Evolutionary conservation across 352 stramenopile species (phyloP), one percentile per base, ranked within the genome.

Genomic region (Pythium dissotocum): DNA sequence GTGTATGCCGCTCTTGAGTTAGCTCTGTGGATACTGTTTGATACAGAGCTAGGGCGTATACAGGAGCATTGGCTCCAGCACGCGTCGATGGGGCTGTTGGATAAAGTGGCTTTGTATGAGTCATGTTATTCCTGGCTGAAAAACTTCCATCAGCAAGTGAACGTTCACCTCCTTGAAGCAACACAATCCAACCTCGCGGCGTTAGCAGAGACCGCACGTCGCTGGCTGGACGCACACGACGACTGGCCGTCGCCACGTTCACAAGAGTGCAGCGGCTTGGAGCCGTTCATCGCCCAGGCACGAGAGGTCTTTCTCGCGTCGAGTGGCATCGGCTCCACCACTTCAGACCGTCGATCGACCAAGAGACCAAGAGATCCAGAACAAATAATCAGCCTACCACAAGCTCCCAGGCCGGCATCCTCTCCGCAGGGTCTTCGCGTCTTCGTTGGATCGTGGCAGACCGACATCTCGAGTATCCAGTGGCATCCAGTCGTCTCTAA

Each of bases 221-320:
- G 8, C 12, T 40, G 30, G 24, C 42, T 46, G 13, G 36, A 10
- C 36, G n/a, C 38, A 21, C 46, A 44, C 52, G 18, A n/a, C 33
- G 14, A 13, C 33, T 44, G 8, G 28, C 6, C 6, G 28, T 38
- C 10, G 36, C n/a, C 7, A 4, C 14, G n/a, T 8, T 6, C 9
- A 5, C n/a, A 6, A 48, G 48, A 8, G 2, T 67, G 61, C 53
- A 40, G 61, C 13, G 61, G 61, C 18, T 30, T 67, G 13, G 61
- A 67, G 28, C 42, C 61, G 35, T 67, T 67, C 44, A 53, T 67
- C 52, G 61, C 61, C 2, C 61, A 67, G 40, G 49, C 61, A 7
- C 51, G 61, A 14, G 61, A 67, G 26, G 52, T 67, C 24, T 67
- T 67, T 32, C 52, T 67, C 26, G 36, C 51, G 1, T 40, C 35